Evolutionary conservation across 192 early-diverging fungal genomes (phyloP), one percentile per base, ranked within the genome.

Genomic region (Spizellomyces punctatus): DNA sequence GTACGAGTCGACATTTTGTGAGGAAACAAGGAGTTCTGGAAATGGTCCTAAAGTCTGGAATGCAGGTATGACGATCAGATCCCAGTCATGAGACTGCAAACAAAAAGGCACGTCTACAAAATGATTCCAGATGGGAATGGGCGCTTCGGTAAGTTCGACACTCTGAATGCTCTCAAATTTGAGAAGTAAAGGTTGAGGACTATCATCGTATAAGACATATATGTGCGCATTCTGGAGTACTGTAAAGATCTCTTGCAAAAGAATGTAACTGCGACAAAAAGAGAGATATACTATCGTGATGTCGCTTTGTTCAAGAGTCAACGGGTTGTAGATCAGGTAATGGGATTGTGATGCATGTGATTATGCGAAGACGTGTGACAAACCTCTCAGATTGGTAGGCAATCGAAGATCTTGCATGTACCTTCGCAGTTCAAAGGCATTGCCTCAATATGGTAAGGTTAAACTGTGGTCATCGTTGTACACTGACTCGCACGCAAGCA

Each of bases 271-370:
- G 79, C 76, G 27, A 81, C 79, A 8, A 81, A 81, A 58, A 61
- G 79, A 10, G 79, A 79, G 16, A 48, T 81, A 14, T 81, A 65
- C 43, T 81, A 81, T 48, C 65, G 73, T 2, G 66, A 81, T 58
- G 79, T 79, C 48, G 10, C 45, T 5, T 21, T 76, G 5, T 81
- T 78, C 58, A 71, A 68, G 46, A 19, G 10, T 5, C 79, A 81
- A 50, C 10, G 46, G 22, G 61, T 27, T 17, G 72, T 81, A 4
- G 79, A 81, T 69, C 10, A 63, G 47, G 75, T 77, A 47, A 36
- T 36, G 27, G 27, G 0, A 36, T 3, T 0, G 27, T 36, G 27
- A 36, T 36, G 27, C 27, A 36, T 36, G 27, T 36, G 27, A 0
- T 36, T 36, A 36, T 36, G 27, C 27, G 27, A 36, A 3, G 27